Base-by-base conservation (phyloP, 2,329 filamentous ascomycete genomes). In the Botrytis paeoniae region DNA sequence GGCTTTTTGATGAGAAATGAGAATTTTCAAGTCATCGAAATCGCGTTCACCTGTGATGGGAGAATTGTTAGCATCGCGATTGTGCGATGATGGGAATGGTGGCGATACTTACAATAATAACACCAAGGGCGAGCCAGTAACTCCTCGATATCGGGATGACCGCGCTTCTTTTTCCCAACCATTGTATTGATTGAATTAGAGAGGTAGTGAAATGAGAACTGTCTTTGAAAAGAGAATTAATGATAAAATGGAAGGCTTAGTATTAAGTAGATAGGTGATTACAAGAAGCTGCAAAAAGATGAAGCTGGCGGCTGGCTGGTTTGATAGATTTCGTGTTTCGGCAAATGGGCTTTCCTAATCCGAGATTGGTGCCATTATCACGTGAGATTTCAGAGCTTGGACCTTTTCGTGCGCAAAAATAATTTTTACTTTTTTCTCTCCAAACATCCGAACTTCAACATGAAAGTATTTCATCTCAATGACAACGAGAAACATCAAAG, bases 1-100 rank as follows among this genome's bases (percentile, higher is more conserved):
- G n/a, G 95, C 95, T 82, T 98, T 98, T 81, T 98, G 96, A 83
- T 99, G 96, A 73, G 93, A 95, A 78, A 97, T 97, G 76, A 99
- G 90, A 78, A 98, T 94, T 86, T 97, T 98, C 64, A 97, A 83
- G 82, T 99, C 96, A 82, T 98, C 95, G 82, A 98, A 99, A 84
- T 98, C 95, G 85, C 95, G 93, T 84, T 99, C 96, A 83, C 89
- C 89, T 91, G 72, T n/a, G n/a, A 45, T 29, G 51, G 22, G 20
- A 5, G n/a, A n/a, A 39, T 48, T 35, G 59, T 60, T 63, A 70
- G 29, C 20, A 63, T 29, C 8, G 32, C 14, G 54, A 45, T 32
- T n/a, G 32, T 32, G 70, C 20, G 62, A 64, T 62, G 74, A 65
- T 69, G 37, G 22, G 32, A 69, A 32, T 20, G 25, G 71, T n/a